These are phyloP conservation scores for Aplosporella prunicola DNA, from an alignment of 2,329 filamentous ascomycete genomes.

Conservation along the genomic window DNA sequence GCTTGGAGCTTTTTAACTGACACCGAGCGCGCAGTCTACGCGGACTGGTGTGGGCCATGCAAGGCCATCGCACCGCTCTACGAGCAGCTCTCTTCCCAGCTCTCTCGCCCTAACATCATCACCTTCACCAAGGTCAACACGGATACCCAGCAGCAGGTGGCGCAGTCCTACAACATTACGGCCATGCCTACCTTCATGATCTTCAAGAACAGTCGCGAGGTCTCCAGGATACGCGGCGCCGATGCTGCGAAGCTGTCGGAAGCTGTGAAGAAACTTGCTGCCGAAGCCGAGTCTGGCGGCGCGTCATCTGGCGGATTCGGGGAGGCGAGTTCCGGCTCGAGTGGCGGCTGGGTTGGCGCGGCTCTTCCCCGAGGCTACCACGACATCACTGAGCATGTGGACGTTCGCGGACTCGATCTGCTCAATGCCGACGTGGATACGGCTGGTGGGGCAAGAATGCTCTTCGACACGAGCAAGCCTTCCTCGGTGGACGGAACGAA, in stretches of 20 bases:
- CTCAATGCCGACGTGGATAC: slow-evolving; percentile 75
- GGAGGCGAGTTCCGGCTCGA: slow-evolving; percentile 34
- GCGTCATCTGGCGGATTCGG: slow-evolving; percentile 32
- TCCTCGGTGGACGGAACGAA: slow-evolving; percentile 38
- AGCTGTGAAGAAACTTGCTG: slow-evolving; percentile 60
- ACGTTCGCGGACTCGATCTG: slow-evolving; percentile 71
- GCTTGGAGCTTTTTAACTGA: slow-evolving; percentile 5
- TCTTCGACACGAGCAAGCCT: slow-evolving; percentile 65
- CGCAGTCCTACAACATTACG: slow-evolving; percentile 62
- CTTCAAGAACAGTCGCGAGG: slow-evolving; percentile 56
- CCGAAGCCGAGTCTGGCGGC: slow-evolving; percentile 47
- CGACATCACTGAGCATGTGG: slow-evolving; percentile 75
- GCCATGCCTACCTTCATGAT: slow-evolving; percentile 89
- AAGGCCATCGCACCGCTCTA: slow-evolving; percentile 75
- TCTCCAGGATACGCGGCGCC: slow-evolving; percentile 63
- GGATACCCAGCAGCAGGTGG: slow-evolving; percentile 65
- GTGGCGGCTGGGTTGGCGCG: slow-evolving; percentile 59
- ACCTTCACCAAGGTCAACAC: slow-evolving; percentile 84
- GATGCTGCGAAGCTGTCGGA: slow-evolving; percentile 61
- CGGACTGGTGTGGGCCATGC: slow-evolving; percentile 79
- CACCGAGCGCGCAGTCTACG: slow-evolving; percentile 56
- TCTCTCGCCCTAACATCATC: slow-evolving; percentile 63
- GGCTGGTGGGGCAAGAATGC: slow-evolving; percentile 54
- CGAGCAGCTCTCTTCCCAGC: slow-evolving; percentile 60
- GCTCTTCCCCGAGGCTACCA: slow-evolving; percentile 68